Percentiles rank a stretch among this genome's conserved stretches.
Conservation (phyloP, 2,329 filamentous ascomycete species). For the Penicillium sp. region DNA sequence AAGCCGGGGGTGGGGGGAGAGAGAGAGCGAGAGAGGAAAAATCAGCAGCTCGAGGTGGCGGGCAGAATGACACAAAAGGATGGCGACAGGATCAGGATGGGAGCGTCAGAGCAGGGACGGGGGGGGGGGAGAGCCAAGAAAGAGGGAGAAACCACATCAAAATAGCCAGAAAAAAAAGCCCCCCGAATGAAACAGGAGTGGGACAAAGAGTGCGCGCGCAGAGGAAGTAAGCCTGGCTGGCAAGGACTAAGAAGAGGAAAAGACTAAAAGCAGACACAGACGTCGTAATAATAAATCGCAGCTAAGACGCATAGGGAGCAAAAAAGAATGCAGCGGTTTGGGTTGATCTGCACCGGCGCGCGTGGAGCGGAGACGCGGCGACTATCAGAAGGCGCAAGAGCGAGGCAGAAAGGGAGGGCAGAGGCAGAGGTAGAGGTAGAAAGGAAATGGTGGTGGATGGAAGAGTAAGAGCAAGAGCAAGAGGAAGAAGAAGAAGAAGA, state of each 20-base stretch:
- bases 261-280: neutral
- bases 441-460: neutral
- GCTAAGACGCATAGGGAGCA: neutral
- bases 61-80: constrained; percentile 19
- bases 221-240: neutral
- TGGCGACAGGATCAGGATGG: neutral
- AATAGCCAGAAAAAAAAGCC: constrained; percentile 9
- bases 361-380: constrained; percentile 15
- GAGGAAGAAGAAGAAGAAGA: neutral
- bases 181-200: constrained; percentile 10
- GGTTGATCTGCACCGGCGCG: constrained; percentile 15
- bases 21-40: neutral
- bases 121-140: neutral
- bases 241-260: neutral
- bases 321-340: constrained; percentile 7
- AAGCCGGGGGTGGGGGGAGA: constrained; percentile 10
- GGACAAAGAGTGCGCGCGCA: neutral
- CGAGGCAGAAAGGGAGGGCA: neutral
- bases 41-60: constrained; percentile 5
- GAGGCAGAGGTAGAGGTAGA: too few relatives aligned
- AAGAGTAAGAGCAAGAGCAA: neutral
- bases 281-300: neutral
- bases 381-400: neutral
- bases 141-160: neutral
- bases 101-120: neutral